These are phyloP conservation scores for Amphirosellinia nigrospora DNA, from an alignment of 495 filamentous ascomycete genomes.

Conservation along the genomic window DNA sequence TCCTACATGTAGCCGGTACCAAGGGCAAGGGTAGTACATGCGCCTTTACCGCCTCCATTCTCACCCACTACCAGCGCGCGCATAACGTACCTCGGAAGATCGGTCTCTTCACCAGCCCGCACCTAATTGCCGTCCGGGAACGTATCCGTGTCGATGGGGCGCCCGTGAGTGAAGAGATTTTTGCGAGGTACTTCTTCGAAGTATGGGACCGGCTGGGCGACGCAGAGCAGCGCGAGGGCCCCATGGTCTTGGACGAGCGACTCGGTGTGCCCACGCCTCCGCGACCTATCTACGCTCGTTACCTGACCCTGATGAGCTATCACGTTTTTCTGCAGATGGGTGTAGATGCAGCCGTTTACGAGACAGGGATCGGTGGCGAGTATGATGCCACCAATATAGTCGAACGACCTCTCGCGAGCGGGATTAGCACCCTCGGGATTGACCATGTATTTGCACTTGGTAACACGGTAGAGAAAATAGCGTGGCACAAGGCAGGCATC, in stretches of 20 bases:
- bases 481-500: conserved; percentile 97
- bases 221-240: conserved; percentile 37
- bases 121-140: conserved; percentile 86
- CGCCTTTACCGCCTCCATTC: conserved; percentile 67
- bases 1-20: conserved; percentile 86
- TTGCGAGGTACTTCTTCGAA: conserved; percentile 87
- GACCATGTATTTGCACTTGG: conserved; percentile 86
- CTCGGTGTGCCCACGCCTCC: conserved; percentile 41
- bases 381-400: conserved; percentile 95
- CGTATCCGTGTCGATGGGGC: conserved; percentile 81
- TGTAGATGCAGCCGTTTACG: conserved; percentile 83
- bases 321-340: conserved; percentile 83
- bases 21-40: conserved; percentile 91
- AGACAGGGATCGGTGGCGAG: conserved; percentile 93
- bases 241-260: conserved; percentile 34
- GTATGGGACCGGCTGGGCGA: conserved; percentile 79
- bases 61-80: conserved; percentile 46
- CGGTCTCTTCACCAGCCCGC: conserved; percentile 88
- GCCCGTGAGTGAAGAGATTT: conserved; percentile 76
- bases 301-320: conserved; percentile 86
- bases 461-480: conserved; percentile 84
- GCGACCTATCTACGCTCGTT: conserved; percentile 91
- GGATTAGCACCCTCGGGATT: conserved; percentile 86
- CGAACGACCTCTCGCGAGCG: conserved; percentile 70
- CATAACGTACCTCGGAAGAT: conserved; percentile 57